These are phyloP conservation scores for Gilbertella persicaria DNA, from an alignment of 371 early-diverging fungal species.

Conservation along the genomic window DNA sequence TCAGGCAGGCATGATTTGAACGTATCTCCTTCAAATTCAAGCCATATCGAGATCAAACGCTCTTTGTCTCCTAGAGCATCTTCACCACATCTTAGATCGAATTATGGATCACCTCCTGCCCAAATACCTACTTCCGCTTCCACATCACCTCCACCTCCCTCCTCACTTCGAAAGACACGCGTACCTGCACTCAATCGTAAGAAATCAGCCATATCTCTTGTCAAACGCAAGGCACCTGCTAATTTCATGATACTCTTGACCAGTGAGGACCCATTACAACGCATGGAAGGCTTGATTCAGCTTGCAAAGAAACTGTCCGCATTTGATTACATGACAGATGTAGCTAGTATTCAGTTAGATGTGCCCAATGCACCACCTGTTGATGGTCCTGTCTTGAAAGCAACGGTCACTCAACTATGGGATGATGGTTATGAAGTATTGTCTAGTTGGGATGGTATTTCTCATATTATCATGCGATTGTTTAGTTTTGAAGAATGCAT, in stretches of 20 bases:
- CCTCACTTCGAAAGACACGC: constrained; percentile 34
- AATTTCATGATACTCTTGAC: constrained; percentile 34
- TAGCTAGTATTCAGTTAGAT: constrained; percentile 31
- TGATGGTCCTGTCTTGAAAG: constrained; percentile 33
- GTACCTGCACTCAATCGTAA: constrained; percentile 38
- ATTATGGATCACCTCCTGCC: constrained; percentile 93
- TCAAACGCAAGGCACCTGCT: constrained; percentile 31
- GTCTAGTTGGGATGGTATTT: constrained; percentile 36
- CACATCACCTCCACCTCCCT: constrained; percentile 18
- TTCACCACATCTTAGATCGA: constrained; percentile 82
- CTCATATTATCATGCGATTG: constrained; percentile 35
- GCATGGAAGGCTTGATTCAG: constrained; percentile 33
- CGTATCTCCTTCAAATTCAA: constrained; percentile 37
- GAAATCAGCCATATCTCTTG: constrained; percentile 34
- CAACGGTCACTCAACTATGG: constrained; percentile 25
- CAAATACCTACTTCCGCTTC: constrained; percentile 27
- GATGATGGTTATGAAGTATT: constrained; percentile 37
- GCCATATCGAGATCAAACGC: constrained; percentile 6
- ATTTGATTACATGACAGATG: constrained; percentile 22
- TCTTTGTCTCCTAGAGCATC: constrained; percentile 66
- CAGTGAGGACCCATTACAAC: constrained; percentile 31
- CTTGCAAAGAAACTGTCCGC: constrained; percentile 32
- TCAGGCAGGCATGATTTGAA: constrained; percentile 31
- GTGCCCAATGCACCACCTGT: constrained; percentile 21
- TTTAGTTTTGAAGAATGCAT: constrained; percentile 43